Conservation (phyloP, 768 basidiomycete genomes). For the Lactifluus echinatus region DNA sequence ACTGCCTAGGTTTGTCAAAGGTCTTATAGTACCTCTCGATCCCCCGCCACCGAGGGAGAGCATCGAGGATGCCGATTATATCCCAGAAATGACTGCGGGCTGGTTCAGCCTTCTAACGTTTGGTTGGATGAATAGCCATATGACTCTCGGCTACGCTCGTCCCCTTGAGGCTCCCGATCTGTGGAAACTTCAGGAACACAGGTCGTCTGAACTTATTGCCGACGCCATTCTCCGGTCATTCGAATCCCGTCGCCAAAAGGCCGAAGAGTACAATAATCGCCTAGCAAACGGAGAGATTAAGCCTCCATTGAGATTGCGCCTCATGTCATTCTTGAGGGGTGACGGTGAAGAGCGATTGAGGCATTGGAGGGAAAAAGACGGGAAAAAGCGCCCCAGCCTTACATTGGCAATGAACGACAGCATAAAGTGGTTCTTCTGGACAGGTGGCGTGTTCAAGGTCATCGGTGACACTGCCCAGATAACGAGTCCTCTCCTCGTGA, state of each 20-base stretch:
- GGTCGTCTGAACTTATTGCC: constrained; percentile 52
- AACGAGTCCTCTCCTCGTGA: constrained; percentile 69
- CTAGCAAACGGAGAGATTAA: constrained; percentile 56
- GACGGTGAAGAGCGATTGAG: constrained; percentile 47
- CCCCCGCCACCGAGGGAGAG: constrained; percentile 40
- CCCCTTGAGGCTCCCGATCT: constrained; percentile 76
- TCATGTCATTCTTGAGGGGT: constrained; percentile 56
- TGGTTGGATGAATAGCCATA: constrained; percentile 64
- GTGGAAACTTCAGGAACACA: constrained; percentile 62
- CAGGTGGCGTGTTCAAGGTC: constrained; percentile 47
- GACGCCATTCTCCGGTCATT: constrained; percentile 57
- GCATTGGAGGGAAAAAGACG: constrained; percentile 54
- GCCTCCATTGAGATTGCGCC: constrained; percentile 38
- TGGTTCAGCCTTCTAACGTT: constrained; percentile 58
- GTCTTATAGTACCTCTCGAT: constrained; percentile 18
- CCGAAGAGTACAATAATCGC: constrained; percentile 61
- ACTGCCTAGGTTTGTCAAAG: constrained; percentile 11
- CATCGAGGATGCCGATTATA: constrained; percentile 48
- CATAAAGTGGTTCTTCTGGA: constrained; percentile 74
- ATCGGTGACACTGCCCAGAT: constrained; percentile 67
- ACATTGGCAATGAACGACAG: constrained; percentile 67
- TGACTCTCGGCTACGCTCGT: constrained; percentile 67
- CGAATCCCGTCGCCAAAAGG: constrained; percentile 44
- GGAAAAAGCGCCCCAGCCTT: constrained; percentile 55
- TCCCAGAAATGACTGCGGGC: constrained; percentile 60